Base-by-base conservation (phyloP, 371 early-diverging fungal species). In the Mucor circinelloides region DNA sequence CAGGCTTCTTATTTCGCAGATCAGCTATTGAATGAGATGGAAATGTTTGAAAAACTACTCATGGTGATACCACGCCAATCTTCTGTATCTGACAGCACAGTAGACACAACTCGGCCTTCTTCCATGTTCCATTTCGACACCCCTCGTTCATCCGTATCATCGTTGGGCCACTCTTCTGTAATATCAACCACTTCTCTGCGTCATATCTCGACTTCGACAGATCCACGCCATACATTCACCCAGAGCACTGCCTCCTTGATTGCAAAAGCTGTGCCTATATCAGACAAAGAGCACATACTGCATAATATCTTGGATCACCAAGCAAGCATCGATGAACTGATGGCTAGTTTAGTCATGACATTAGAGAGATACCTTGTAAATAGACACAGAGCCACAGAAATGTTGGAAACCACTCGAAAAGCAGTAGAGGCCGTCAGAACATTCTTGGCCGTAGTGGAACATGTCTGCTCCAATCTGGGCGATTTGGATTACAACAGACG, bases 321-420 rank as follows among this genome's bases (percentile, higher is more conserved):
- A 56, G 52, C 57, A 2, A 52, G 46, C 8, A 75, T 81, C 23
- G 72, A 75, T 34, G 74, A 73, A 7, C 63, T 81, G 1, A 70
- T 79, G 58, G 32, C 32, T 15, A 42, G 36, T 13, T 50, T 81
- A 2, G 15, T 72, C 8, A 31, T 66, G 1, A 72, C 76, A 15
- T 52, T 81, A 12, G 77, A 76, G 55, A 59, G 55, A 19, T 81
- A 72, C 30, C 55, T 81, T 17, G 54, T 38, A 3, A 61, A 46
- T 44, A 62, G 71, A 38, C 73, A 74, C 9, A 59, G 70, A 1
- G 78, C 75, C 6, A 77, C 73, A 7, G 77, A 81, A 21, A 73
- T 81, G 71, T 56, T 79, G 9, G 84, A 84, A 36, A 79, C 71
- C 10, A 79, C 84, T 6, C 69, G 81, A 9, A 77, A 79, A 60